A percentile compares a stretch with the other conserved stretches of the same genome.
Evolutionary conservation across 2,329 filamentous ascomycete genomes (phyloP).

Genomic region (Bipolaris zeicola): DNA sequence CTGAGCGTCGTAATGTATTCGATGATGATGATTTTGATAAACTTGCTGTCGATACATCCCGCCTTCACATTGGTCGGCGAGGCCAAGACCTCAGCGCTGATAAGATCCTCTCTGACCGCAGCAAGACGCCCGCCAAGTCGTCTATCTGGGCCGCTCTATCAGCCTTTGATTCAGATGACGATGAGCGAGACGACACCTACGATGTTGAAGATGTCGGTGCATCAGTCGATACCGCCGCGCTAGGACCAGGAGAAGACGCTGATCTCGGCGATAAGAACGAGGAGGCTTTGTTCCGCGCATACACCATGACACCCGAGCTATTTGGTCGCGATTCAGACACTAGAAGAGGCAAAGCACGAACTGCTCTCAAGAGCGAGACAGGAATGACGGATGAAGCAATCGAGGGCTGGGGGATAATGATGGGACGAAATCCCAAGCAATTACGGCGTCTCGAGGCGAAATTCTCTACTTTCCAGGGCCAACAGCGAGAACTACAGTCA

Average conservation of each 20-base stretch:
- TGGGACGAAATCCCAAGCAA: constrained; percentile 72
- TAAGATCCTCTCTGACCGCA: constrained; percentile 69
- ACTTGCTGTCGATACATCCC: constrained; percentile 68
- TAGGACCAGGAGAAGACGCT: constrained; percentile 59
- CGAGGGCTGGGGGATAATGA: constrained; percentile 92
- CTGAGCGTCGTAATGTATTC: constrained; percentile 72
- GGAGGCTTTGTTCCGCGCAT: constrained; percentile 74
- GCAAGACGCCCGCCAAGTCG: constrained; percentile 73
- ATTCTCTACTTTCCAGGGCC: constrained; percentile 68
- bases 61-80: constrained; percentile 79
- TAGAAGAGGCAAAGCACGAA: constrained; percentile 66
- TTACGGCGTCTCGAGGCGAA: constrained; percentile 72
- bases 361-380: constrained; percentile 72
- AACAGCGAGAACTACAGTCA: constrained; percentile 67
- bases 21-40: constrained; percentile 76
- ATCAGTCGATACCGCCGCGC: constrained; percentile 70
- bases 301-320: constrained; percentile 65
- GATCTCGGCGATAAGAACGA: constrained; percentile 67
- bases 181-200: constrained; percentile 96
- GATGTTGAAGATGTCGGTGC: constrained; percentile 91
- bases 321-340: constrained; percentile 77
- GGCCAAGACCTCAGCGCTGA: constrained; percentile 70
- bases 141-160: constrained; percentile 87
- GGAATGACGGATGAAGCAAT: constrained; percentile 92
- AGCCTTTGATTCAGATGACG: constrained; percentile 89